Percentiles rank a stretch among this genome's conserved stretches.
Conservation (phyloP, 345 rosid genomes). For the Lepidium sativum region DNA sequence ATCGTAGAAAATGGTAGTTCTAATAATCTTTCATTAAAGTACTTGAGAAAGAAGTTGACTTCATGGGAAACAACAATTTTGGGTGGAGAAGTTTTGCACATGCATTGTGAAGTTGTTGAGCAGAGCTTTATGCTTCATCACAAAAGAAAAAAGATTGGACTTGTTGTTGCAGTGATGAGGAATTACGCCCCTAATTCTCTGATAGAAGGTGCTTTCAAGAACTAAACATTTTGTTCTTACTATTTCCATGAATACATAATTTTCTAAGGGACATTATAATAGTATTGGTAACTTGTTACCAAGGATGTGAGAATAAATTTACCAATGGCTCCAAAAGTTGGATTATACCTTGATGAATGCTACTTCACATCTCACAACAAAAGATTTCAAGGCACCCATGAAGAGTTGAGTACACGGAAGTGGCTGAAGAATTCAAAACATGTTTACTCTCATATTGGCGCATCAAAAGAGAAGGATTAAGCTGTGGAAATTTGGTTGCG, state of each 20-base stretch:
- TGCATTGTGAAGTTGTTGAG: constrained; percentile 95
- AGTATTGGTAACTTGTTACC: not conserved
- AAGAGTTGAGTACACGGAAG: constrained; percentile 63
- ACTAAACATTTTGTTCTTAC: constrained; percentile 31
- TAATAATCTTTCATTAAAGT: no score
- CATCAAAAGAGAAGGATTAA: constrained; percentile 79
- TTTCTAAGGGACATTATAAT: not conserved
- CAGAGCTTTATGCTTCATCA: constrained; percentile 99
- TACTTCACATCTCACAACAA: constrained; percentile 68
- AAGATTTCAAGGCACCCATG: constrained; percentile 79
- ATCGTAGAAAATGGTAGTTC: no score
- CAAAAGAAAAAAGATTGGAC: constrained; percentile 88
- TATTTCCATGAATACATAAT: not conserved
- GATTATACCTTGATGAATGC: constrained; percentile 93
- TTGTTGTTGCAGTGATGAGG: constrained; percentile 83
- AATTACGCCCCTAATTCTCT: constrained; percentile 65
- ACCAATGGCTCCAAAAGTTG: constrained; percentile 97
- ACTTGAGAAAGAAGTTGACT: no score
- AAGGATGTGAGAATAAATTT: constrained; percentile 68
- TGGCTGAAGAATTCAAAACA: constrained; percentile 72
- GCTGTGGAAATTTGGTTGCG: constrained; percentile 85
- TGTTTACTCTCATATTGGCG: constrained; percentile 74
- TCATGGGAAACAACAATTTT: no score
- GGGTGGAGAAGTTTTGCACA: no score
- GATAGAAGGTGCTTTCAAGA: constrained; percentile 54